phyloP scores from a whole-genome alignment of 352 stramenopile genomes.

The Phytophthora syringae region DNA sequence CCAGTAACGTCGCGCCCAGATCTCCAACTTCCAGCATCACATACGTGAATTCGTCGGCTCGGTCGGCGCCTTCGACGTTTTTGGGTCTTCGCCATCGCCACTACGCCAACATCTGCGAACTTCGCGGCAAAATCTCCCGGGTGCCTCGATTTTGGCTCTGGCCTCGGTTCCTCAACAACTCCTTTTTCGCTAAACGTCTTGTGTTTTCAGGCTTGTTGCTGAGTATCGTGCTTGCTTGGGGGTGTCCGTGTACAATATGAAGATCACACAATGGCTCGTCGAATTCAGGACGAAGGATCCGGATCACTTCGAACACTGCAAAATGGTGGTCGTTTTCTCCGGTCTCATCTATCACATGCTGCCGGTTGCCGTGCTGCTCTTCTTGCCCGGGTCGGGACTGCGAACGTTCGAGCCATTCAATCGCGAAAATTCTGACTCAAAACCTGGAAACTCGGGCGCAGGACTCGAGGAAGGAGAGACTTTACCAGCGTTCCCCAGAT shows the following conservation, averaged over 20 bases:
- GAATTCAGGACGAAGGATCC: constrained; percentile 40
- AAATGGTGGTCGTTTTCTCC: constrained; percentile 55
- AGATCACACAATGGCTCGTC: constrained; percentile 18
- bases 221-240: constrained; percentile 41
- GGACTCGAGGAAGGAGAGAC: constrained; percentile 11
- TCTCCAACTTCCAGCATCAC: constrained; percentile 13
- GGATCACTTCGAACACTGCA: constrained; percentile 50
- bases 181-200: constrained; percentile 72
- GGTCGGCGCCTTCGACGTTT: constrained; percentile 12
- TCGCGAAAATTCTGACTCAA: constrained; percentile 37
- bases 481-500: constrained; percentile 45
- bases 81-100: constrained; percentile 10
- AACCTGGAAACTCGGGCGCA: background rate
- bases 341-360: constrained; percentile 67
- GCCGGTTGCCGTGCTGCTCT: constrained; percentile 55
- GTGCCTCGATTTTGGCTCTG: constrained; percentile 59
- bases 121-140: constrained; percentile 36
- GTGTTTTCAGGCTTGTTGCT: constrained; percentile 49
- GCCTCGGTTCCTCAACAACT: constrained; percentile 69
- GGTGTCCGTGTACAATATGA: constrained; percentile 64
- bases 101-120: constrained; percentile 21
- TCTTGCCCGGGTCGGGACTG: constrained; percentile 56
- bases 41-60: constrained; percentile 3
- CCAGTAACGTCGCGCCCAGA: constrained; percentile 3
- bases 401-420: constrained; percentile 74